Evolutionary conservation across 1,284 basidiomycete species (phyloP), one percentile per base, ranked within the genome.

Genomic region (Sparassis latifolia): DNA sequence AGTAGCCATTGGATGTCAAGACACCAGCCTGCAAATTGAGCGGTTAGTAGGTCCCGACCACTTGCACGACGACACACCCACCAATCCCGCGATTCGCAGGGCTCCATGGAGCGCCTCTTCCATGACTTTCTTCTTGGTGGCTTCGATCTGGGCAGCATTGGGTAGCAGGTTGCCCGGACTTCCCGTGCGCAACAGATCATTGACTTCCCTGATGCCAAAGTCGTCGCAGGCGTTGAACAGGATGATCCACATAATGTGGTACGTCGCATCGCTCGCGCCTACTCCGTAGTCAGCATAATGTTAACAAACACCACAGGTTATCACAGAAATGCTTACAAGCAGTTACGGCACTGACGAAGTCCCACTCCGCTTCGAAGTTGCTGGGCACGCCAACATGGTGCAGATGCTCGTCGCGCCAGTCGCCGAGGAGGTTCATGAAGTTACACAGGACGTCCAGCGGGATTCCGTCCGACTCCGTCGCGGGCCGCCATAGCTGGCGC

Each of bases 181-280:
- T 33, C 69, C 66, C 50, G 71, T 65, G 44, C 71, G 69, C 29
- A 68, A 59, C 9, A 70, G 64, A 48, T 75, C 74, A 62, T 82
- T 83, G 46, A 80, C 69, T 58, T 92, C 89, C 52, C 80, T 79
- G 54, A 95, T 76, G 31, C 91, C 91, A 64, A 80, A 91, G 58
- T 95, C 91, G 57, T 91, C 86, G 52, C 95, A 64, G 4, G 88
- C 88, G 58, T 77, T 82, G 69, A 86, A 89, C 4, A 89, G 66
- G 48, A 82, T 80, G 54, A 89, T 83, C 86, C 92, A 96, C 79
- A 94, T 84, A 58, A 89, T 81, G 68, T 97, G 92, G 64, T 90
- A 94, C 39, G 86, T 89, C 44, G 91, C 86, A 65, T 97, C 93
- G 60, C 86, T 89, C 20, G 87, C 84, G 59, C 89, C 89, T 74